Percentiles rank a stretch among this genome's conserved stretches.
Conservation (phyloP, 768 basidiomycete genomes). For the Podaxis sp. region DNA sequence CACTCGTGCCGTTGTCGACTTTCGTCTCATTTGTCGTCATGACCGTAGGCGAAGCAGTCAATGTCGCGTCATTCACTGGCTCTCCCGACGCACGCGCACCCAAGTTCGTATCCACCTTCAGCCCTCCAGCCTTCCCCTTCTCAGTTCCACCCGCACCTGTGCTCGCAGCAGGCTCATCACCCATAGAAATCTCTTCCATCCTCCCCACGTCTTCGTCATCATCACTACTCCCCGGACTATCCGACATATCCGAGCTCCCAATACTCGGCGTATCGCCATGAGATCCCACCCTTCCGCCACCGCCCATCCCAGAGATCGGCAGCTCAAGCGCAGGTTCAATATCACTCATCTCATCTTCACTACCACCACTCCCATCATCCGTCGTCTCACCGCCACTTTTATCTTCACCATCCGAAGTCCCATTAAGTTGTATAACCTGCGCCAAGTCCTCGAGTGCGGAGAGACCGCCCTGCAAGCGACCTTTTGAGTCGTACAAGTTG, state of each 20-base stretch:
- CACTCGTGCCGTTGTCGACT: neutral
- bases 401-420: conserved; percentile 46
- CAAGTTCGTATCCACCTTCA: conserved; percentile 1
- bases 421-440: conserved; percentile 68
- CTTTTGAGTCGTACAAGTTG: conserved; percentile 76
- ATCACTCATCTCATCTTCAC: conserved; percentile 11
- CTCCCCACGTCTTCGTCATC: conserved; percentile 50
- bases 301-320: conserved; percentile 47
- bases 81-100: neutral
- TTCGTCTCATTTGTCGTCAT: neutral
- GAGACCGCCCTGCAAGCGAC: conserved; percentile 85
- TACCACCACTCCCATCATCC: conserved; percentile 49
- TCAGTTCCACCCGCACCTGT: neutral
- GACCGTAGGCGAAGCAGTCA: neutral
- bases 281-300: conserved; percentile 41
- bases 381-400: conserved; percentile 40
- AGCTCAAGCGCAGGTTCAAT: conserved; percentile 65
- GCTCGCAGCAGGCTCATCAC: conserved; percentile 47
- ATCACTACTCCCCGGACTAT: conserved; percentile 71
- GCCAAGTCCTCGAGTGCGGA: conserved; percentile 84
- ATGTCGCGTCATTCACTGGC: neutral
- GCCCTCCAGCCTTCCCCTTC: neutral
- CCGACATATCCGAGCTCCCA: conserved; percentile 69
- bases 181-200: conserved; percentile 82
- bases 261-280: conserved; percentile 80